Conservation (phyloP, 78 protist genomes). For the Speleostelium caveatum region DNA sequence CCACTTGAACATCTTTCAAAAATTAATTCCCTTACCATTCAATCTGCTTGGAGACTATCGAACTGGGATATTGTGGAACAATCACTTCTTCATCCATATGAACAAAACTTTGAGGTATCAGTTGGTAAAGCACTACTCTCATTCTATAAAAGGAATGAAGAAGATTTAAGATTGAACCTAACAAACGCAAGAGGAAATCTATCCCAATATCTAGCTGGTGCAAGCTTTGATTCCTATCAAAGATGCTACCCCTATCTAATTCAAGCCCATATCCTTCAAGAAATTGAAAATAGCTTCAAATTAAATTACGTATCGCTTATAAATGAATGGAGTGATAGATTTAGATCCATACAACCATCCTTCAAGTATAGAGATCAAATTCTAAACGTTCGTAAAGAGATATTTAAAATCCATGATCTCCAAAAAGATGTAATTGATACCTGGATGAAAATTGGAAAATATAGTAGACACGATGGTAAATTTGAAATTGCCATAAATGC, state of each 20-base stretch:
- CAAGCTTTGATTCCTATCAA: constrained; percentile 81
- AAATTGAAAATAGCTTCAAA: constrained; percentile 77
- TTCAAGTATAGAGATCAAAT: constrained; percentile 72
- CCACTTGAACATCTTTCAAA: not conserved
- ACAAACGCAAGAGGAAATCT: constrained; percentile 7
- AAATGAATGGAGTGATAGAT: constrained; percentile 48
- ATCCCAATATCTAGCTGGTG: constrained; percentile 55
- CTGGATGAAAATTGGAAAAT: constrained; percentile 51
- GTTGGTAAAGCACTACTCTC: constrained; percentile 28
- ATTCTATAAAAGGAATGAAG: constrained; percentile 17
- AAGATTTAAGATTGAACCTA: constrained; percentile 21
- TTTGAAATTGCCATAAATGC: constrained; percentile 59
- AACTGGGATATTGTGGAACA: constrained; percentile 51
- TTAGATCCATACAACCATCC: constrained; percentile 66
- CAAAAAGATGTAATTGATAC: not conserved
- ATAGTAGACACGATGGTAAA: constrained; percentile 35
- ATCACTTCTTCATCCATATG: constrained; percentile 2
- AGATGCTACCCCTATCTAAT: constrained; percentile 82
- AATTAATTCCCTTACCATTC: constrained; percentile 4
- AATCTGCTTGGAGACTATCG: constrained; percentile 64
- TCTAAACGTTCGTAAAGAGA: constrained; percentile 50
- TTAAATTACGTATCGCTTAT: not conserved
- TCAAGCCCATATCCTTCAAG: constrained; percentile 85
- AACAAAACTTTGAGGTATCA: constrained; percentile 39
- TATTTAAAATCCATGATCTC: constrained; percentile 24